These are phyloP conservation scores for Ascochyta pisi DNA, from an alignment of 2,329 filamentous ascomycete species.

Conservation along the genomic window DNA sequence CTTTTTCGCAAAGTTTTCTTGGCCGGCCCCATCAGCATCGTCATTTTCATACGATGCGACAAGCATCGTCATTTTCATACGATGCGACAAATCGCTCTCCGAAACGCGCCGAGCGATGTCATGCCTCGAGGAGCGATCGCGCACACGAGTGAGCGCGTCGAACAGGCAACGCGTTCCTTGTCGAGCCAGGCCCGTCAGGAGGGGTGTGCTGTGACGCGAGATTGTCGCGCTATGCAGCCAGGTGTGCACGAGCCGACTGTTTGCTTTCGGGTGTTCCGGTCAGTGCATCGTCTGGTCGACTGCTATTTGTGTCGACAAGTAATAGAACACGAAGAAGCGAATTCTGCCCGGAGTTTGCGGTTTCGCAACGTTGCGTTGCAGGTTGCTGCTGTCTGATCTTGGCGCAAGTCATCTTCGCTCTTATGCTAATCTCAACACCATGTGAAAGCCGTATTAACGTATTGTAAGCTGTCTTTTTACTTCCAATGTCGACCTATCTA, in stretches of 20 bases:
- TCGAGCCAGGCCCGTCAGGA: slow-evolving; percentile 1
- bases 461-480: too few species aligned
- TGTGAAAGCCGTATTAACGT: too few species aligned
- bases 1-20: slow-evolving; percentile 13
- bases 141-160: slow-evolving; percentile 15
- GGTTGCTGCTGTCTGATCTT: not conserved
- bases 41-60: slow-evolving; percentile 14
- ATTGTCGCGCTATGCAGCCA: slow-evolving; percentile 10
- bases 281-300: slow-evolving; percentile 8
- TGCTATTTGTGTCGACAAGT: not conserved
- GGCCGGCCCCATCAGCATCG: slow-evolving; percentile 16
- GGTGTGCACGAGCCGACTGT: not conserved
- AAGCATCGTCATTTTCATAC: slow-evolving; percentile 12
- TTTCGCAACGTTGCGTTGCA: not conserved
- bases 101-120: slow-evolving; percentile 7
- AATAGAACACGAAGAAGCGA: not conserved
- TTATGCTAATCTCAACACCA: too few species aligned
- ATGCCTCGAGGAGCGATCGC: slow-evolving; percentile 1
- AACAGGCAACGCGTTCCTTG: slow-evolving; percentile 18
- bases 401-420: too few species aligned
- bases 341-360: not conserved
- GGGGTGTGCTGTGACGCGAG: slow-evolving; percentile 14
- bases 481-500: too few species aligned
- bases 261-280: not conserved
- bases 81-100: slow-evolving; percentile 8